A percentile compares a stretch with the other conserved stretches of the same genome.
Conservation (phyloP, 129 eudicot genomes). For the Saussurea involucrata region DNA sequence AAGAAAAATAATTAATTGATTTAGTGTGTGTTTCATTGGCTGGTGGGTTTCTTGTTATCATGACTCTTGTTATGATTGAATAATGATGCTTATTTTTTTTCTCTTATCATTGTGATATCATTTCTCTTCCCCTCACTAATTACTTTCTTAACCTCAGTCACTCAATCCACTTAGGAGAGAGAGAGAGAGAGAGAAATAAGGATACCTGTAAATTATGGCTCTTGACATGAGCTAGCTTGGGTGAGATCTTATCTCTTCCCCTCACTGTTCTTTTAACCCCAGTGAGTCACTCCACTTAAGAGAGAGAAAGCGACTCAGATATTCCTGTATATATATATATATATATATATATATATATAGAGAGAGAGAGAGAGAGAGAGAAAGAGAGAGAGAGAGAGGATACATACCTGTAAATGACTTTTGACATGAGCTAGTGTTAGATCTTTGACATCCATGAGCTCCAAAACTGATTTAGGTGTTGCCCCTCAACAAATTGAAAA, state of each 20-base stretch:
- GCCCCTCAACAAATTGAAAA: slow-evolving; percentile 40
- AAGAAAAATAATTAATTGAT: neutral
- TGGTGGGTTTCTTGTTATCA: too few species aligned
- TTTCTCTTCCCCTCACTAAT: neutral
- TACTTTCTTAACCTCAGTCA: neutral
- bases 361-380: neutral
- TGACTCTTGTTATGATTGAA: neutral
- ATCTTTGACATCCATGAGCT: slow-evolving; percentile 80
- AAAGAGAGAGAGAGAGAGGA: slow-evolving; percentile 15
- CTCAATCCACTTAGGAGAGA: too few species aligned
- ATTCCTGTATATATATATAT: too few species aligned
- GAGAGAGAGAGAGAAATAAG: neutral
- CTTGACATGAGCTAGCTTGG: neutral
- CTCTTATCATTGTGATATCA: neutral
- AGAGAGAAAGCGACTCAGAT: neutral
- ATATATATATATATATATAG: neutral
- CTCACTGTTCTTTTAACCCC: slow-evolving; percentile 1
- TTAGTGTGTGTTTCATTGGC: neutral
- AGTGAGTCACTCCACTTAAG: neutral
- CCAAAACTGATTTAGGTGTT: slow-evolving; percentile 66
- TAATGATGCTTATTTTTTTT: neutral
- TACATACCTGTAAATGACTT: slow-evolving; percentile 72
- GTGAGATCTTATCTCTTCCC: neutral
- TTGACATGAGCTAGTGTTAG: slow-evolving; percentile 72
- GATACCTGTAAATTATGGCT: neutral